Conservation (phyloP, 139 green algal species). For the Volvox reticuliferus region DNA sequence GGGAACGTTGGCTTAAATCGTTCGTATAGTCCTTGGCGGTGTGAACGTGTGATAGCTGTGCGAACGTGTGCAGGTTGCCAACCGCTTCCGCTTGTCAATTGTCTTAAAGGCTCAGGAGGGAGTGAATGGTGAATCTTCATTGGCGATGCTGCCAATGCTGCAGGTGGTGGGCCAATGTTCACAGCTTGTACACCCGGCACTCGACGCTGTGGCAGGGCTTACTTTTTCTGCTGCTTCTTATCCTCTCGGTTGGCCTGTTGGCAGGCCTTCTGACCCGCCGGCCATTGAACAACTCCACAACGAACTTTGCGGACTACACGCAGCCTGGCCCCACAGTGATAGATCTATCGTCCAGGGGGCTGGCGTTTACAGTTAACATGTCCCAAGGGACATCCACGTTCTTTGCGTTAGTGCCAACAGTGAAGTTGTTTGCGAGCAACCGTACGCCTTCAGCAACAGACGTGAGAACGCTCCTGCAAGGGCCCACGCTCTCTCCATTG, state of each 20-base stretch:
- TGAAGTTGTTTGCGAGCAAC: not conserved
- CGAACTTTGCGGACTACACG: not conserved
- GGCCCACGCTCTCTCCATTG: not conserved
- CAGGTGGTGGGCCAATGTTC: slow-evolving; percentile 51
- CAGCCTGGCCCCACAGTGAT: not conserved
- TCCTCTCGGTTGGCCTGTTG: slow-evolving; percentile 28
- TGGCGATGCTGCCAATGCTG: not conserved
- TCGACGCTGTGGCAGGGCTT: not conserved
- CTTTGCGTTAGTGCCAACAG: slow-evolving; percentile 1
- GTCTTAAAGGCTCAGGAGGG: no score
- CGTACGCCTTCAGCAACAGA: not conserved
- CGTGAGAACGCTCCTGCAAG: slow-evolving; percentile 18
- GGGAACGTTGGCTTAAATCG: no score
- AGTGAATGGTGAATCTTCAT: no score
- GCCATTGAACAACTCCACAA: not conserved
- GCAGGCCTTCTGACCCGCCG: slow-evolving; percentile 11
- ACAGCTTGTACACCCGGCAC: not conserved
- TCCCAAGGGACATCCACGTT: not conserved
- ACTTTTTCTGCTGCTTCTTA: not conserved
- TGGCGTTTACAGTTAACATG: slow-evolving; percentile 29
- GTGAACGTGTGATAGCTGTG: no score
- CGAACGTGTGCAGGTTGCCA: no score
- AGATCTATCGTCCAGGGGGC: not conserved
- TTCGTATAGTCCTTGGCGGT: no score
- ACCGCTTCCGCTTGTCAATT: no score